Base-by-base conservation (phyloP, 257 asterid genomes). In the Solanum ossicruentum region DNA sequence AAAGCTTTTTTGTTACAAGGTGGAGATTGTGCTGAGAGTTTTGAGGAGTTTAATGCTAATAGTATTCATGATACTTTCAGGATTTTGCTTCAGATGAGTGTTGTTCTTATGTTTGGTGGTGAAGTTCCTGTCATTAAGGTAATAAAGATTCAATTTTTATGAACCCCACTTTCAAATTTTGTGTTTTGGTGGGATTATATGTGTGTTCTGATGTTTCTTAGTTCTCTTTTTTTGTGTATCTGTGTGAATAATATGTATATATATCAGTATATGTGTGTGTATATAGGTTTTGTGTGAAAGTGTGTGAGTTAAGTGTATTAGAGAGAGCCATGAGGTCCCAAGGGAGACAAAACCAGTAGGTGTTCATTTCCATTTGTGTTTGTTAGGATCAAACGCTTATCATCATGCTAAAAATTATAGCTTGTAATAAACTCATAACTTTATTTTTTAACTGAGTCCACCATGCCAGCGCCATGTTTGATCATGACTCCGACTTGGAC, bases 11-110 rank as follows among this genome's bases (percentile, higher is more conserved):
- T 93, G n/a, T 88, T 94, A 79, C 98, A 94, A 80, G 98, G 95
- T 60, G 97, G 98, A 13, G 98, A 94, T 80, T 94, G 98, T 82
- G 98, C 97, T 67, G 95, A 94, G 92, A 94, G 97, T 81, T 94
- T 92, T 85, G 93, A 93, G 92, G 97, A 93, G 55, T 91, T 94
- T 84, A 94, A 92, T 71, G 96, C 96, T 18, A 91, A 91, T 84
- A 91, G 92, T 55, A 92, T 93, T 36, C 91, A 96, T 28, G 96
- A 94, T 84, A 93, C 98, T 57, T 94, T 93, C 86, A 91, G 97
- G 84, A 91, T 94, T 84, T 84, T 93, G 8, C 94, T 94, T 63
- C 97, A 91, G 93, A 94, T 94, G 98, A 86, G 96, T 26, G 96
- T 90, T 65, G 98, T 94, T 85, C 95, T 94, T 70, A 90, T 92